Percentiles rank a stretch among this genome's conserved stretches.
Evolutionary conservation across 768 basidiomycete species (phyloP).

Genomic region (Trametes maxima): DNA sequence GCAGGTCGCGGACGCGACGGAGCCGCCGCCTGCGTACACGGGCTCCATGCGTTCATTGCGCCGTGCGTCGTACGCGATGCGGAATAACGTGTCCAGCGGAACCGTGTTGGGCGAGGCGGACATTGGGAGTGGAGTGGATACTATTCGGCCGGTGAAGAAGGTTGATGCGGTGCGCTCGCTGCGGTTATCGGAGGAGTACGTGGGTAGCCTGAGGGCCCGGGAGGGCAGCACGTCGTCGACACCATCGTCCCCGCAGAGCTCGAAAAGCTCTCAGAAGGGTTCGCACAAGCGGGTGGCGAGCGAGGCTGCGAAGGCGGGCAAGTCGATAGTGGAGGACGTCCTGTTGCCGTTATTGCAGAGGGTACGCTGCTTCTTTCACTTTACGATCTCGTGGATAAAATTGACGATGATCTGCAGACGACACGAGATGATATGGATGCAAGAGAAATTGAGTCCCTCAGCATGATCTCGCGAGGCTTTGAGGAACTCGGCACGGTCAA

Average conservation of each 20-base stretch:
- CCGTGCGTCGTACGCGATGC: conserved; percentile 79
- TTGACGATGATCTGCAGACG: conserved; percentile 43
- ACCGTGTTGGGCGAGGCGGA: conserved; percentile 81
- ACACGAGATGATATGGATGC: conserved; percentile 87
- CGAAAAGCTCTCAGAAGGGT: conserved; percentile 29
- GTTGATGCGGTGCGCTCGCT: conserved; percentile 81
- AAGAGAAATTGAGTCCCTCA: conserved; percentile 83
- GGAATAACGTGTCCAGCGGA: conserved; percentile 65
- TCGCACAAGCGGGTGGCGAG: conserved; percentile 53
- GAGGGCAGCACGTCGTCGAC: conserved; percentile 49
- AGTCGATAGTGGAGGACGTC: conserved; percentile 77
- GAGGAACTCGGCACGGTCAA: conserved; percentile 81
- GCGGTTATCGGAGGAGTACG: conserved; percentile 76
- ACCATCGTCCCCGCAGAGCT: conserved; percentile 50
- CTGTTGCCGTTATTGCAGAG: conserved; percentile 77
- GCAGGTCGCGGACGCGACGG: conserved; percentile 36
- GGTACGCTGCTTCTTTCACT: conserved; percentile 41
- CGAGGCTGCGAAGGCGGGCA: conserved; percentile 66
- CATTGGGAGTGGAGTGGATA: conserved; percentile 85
- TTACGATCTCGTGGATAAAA: neutral
- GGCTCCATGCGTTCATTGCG: conserved; percentile 64
- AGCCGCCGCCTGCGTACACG: conserved; percentile 73
- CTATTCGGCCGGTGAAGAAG: conserved; percentile 92
- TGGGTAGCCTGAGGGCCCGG: conserved; percentile 65
- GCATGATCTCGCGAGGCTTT: conserved; percentile 90